These are phyloP conservation scores for Lolium multiflorum DNA, from an alignment of 176 grass and related monocot species.

Conservation along the genomic window DNA sequence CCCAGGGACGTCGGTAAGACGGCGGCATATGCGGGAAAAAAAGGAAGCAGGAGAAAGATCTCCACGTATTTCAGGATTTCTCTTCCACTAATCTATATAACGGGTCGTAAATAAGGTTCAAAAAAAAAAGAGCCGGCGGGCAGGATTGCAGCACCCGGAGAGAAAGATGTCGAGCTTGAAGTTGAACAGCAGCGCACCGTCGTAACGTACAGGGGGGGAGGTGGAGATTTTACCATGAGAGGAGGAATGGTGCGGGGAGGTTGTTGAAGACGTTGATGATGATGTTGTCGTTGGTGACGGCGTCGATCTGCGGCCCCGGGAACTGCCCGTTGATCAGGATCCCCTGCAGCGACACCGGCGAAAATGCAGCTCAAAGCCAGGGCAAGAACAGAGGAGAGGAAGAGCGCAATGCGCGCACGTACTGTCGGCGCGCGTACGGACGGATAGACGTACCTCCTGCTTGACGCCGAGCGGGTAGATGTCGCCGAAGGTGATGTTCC, in stretches of 20 bases:
- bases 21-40: not conserved
- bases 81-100: not conserved
- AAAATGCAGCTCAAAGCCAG: not conserved
- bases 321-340: constrained; percentile 99
- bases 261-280: constrained; percentile 97
- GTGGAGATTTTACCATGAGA: constrained; percentile 81
- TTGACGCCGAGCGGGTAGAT: constrained; percentile 85
- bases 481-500: constrained; percentile 85
- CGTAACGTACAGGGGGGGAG: not conserved
- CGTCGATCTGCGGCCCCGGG: constrained; percentile 95
- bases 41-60: not conserved
- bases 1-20: not conserved
- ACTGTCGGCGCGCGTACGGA: not conserved
- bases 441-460: constrained; percentile 53
- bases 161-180: not conserved
- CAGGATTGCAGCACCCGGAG: not conserved
- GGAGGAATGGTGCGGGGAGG: constrained; percentile 80
- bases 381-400: not conserved
- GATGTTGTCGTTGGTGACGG: constrained; percentile 95
- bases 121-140: constrained; percentile 6
- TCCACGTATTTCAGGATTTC: not conserved
- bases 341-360: constrained; percentile 56
- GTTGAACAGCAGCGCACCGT: no score
- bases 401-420: not conserved
- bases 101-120: no score